phyloP scores from a whole-genome alignment of 371 early-diverging fungal genomes.

The Nematocida displodere region DNA sequence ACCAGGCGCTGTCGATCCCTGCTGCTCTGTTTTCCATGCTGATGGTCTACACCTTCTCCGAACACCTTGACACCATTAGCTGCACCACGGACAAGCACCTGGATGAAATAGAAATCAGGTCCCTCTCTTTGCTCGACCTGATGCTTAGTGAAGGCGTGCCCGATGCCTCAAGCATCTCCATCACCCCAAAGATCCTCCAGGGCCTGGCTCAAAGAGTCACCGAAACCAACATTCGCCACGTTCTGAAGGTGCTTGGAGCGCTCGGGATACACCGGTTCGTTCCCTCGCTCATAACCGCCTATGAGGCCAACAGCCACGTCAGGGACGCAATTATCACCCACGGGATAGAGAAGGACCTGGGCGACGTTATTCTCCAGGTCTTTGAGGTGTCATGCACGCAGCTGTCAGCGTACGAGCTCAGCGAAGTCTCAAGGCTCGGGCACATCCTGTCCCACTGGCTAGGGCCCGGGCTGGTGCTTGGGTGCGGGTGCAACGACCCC shows the following conservation, averaged over 20 bases:
- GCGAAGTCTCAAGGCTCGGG: background rate
- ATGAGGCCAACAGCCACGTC: background rate
- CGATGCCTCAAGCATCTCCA: background rate
- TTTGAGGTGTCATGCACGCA: background rate
- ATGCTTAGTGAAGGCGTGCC: background rate
- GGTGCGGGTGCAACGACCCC: background rate
- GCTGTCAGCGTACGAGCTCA: background rate
- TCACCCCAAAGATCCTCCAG: background rate
- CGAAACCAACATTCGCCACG: background rate
- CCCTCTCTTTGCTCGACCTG: background rate
- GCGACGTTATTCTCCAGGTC: background rate
- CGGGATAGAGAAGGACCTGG: background rate
- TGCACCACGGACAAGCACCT: background rate
- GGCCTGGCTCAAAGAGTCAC: background rate
- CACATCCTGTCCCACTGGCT: background rate
- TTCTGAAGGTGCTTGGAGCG: background rate
- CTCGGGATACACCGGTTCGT: background rate
- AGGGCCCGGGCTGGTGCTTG: background rate
- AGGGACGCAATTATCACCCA: background rate
- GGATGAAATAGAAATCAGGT: background rate
- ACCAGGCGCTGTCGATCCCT: background rate
- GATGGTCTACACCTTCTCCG: background rate
- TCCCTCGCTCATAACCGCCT: background rate
- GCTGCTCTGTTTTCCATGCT: constrained; percentile 1
- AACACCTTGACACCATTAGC: background rate